Evolutionary conservation across 1,284 basidiomycete species (phyloP), one percentile per base, ranked within the genome.

Genomic region (Garcileccinum viscosum): DNA sequence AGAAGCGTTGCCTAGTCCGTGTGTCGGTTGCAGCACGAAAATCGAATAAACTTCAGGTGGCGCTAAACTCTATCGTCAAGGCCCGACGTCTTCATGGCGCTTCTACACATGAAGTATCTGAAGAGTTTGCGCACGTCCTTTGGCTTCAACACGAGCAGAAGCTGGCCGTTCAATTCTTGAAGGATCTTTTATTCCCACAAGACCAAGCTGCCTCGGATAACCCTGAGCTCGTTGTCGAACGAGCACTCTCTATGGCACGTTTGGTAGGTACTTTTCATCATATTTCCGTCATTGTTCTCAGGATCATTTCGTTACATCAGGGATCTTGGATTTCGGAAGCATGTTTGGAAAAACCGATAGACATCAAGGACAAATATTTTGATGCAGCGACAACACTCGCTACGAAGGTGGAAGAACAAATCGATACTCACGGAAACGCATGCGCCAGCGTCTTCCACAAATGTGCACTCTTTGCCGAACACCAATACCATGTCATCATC

Each of bases 311-410:
- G 40, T 24, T 30, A 56, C 66, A 56, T 35, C 73, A 96, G 94
- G 97, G 96, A 3, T 87, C 92, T 27, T 99, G 97, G 97, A 91
- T 89, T 30, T 89, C 94, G 4, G 90, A 94, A 72, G 95, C 97
- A 3, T 93, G 94, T 69, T 82, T 97, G 44, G 91, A 94, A 76
- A 93, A 93, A 62, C 91, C 96, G 0, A 84, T 87, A n/a, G 88
- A 90, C 62, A 96, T 98, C 67, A 87, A 89, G 69, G 75, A 82
- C 0, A 82, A 86, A 5, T 95, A 90, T 75, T 98, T 98, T 77
- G 82, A 86, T 27, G 86, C 86, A 1, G 93, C 95, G 0, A 84
- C 86, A 14, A 70, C 76, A 1, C 76, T 89, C 30, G 77, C 89
- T 44, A 74, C 80, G 24, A 69, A 76, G 32, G 72, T 76, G 53